Base-by-base conservation (phyloP, 2,329 filamentous ascomycete genomes). In the Colletotrichum euphorbiae region DNA sequence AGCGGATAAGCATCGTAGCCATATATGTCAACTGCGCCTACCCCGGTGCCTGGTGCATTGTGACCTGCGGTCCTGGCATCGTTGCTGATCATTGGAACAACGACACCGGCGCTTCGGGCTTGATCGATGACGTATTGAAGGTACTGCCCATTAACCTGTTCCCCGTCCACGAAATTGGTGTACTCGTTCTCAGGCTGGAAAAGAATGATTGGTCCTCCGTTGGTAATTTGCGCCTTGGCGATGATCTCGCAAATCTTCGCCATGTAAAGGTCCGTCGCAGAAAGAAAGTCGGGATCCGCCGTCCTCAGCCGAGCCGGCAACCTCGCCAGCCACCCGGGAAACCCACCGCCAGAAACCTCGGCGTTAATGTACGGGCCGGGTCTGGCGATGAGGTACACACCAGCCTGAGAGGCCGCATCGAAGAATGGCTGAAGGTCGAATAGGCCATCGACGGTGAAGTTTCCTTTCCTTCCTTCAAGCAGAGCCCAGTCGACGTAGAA, bases 161-260 rank as follows among this genome's bases (percentile, higher is more conserved):
- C 48, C 2, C 54, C 54, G 9, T 36, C 9, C 6, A 28, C 40
- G 71, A 91, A 92, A 0, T 79, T 77, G 78, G 86, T 89, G 74
- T 95, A 94, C 76, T 96, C 93, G 70, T 96, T 97, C 76, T 97
- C 93, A 0, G 91, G 90, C 76, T 97, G 93, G 46, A 91, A 85
- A 1, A 95, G 80, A 68, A 97, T 93, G 7, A 97, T 85, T 0
- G 92, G 92, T 0, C 93, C 93, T 0, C 91, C 93, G 59, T 94
- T 92, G 1, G 92, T 95, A 73, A 97, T 94, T 73, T 96, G 92
- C 0, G 87, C 89, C 62, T 89, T 87, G 4, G 92, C 91, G 71
- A 97, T 90, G 8, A 90, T 88, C 12, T 28, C 28, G 43, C 67
- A 69, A 19, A 69, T 46, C 8, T 88, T 82, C 6, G 82, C 77